Percentiles rank a stretch among this genome's conserved stretches.
phyloP scores from a whole-genome alignment of 106 monocot genomes.

The Dendrobium nobile region DNA sequence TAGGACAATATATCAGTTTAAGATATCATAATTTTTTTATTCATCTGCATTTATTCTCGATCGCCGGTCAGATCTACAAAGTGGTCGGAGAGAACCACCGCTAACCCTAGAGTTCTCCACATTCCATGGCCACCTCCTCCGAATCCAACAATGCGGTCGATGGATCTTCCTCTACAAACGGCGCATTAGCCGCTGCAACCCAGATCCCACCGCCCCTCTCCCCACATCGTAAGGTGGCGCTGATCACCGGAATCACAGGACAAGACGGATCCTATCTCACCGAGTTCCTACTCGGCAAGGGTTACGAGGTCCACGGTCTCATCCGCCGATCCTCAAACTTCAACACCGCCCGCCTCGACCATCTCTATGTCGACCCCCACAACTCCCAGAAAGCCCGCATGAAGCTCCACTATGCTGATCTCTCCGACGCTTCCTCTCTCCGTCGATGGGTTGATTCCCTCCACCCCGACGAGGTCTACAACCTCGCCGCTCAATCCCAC shows the following conservation, averaged over 20 bases:
- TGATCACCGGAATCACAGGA: constrained; percentile 92
- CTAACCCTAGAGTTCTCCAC: not conserved
- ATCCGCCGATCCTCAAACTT: constrained; percentile 97
- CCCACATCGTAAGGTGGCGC: constrained; percentile 55
- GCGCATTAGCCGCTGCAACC: not conserved
- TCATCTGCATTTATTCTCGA: not conserved
- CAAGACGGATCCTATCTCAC: constrained; percentile 98
- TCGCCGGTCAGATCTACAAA: not conserved
- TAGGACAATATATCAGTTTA: no score
- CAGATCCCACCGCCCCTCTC: constrained; percentile 26
- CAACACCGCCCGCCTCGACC: constrained; percentile 87
- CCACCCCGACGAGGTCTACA: constrained; percentile 94
- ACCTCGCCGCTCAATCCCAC: constrained; percentile 97
- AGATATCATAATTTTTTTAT: no score
- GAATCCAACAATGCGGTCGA: not conserved
- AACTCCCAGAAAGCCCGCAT: constrained; percentile 72
- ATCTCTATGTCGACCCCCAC: constrained; percentile 95
- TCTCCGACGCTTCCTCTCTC: constrained; percentile 93
- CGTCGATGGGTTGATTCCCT: constrained; percentile 83
- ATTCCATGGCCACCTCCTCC: not conserved
- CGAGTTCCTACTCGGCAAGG: constrained; percentile 73
- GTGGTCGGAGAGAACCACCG: not conserved
- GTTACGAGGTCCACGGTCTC: constrained; percentile 95
- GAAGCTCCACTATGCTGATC: constrained; percentile 98
- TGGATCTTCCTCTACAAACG: not conserved